These are phyloP conservation scores for Microstroma glucosiphilum DNA, from an alignment of 1,284 basidiomycete genomes.

Conservation along the genomic window DNA sequence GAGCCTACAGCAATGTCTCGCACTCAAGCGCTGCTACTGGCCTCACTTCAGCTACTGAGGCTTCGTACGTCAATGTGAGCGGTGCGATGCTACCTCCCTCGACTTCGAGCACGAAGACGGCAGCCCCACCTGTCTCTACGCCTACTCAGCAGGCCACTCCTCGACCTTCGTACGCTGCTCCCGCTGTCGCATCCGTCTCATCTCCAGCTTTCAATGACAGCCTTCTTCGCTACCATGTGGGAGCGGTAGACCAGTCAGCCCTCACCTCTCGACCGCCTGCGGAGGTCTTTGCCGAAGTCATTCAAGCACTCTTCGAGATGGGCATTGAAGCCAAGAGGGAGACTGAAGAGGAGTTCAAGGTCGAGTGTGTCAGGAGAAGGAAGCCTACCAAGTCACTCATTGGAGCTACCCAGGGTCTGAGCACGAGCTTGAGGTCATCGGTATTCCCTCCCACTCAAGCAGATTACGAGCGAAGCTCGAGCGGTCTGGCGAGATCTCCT, in stretches of 20 bases:
- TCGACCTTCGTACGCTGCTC: neutral
- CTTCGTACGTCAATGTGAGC: neutral
- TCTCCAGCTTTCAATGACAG: constrained; percentile 20
- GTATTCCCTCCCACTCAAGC: constrained; percentile 43
- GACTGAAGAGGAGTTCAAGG: constrained; percentile 65
- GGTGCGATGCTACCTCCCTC: neutral
- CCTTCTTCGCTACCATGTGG: constrained; percentile 72
- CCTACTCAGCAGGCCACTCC: neutral
- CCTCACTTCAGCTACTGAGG: neutral
- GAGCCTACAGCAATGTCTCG: neutral
- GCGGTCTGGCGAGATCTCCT: constrained; percentile 10
- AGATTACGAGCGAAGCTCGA: constrained; percentile 33
- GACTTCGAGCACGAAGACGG: neutral
- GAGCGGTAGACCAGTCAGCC: constrained; percentile 84
- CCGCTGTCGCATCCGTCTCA: neutral
- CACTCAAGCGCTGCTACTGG: neutral
- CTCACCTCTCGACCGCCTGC: constrained; percentile 77
- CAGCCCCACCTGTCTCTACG: neutral
- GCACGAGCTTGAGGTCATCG: constrained; percentile 38
- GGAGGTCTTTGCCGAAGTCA: constrained; percentile 79
- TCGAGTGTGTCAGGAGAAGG: constrained; percentile 41
- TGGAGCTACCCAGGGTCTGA: constrained; percentile 36
- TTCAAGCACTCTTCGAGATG: constrained; percentile 74
- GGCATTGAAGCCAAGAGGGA: constrained; percentile 77
- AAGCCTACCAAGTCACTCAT: constrained; percentile 42